Conservation (phyloP, 306 rosid species). For the Comarum palustre region DNA sequence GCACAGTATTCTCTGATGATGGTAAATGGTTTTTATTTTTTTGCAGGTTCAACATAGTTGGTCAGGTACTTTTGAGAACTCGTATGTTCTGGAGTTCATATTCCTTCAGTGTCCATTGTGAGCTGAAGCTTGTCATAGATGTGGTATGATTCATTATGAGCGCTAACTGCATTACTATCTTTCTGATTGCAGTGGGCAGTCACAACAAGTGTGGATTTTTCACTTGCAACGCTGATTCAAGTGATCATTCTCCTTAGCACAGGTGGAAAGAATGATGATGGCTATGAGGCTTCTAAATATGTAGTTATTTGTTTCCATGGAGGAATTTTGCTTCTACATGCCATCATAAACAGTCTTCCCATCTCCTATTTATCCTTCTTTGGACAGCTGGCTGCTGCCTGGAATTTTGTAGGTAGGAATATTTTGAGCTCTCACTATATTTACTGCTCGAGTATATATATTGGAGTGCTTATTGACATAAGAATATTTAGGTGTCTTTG, state of each 20-base stretch:
- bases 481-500: constrained; percentile 63
- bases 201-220: constrained; percentile 85
- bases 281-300: constrained; percentile 74
- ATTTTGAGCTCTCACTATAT: constrained; percentile 7
- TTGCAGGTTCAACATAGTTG: constrained; percentile 97
- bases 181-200: constrained; percentile 90
- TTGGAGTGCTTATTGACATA: constrained; percentile 23
- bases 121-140: constrained; percentile 30
- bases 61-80: constrained; percentile 68
- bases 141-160: constrained; percentile 12
- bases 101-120: constrained; percentile 30
- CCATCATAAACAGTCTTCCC: constrained; percentile 75
- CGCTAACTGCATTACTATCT: constrained; percentile 29
- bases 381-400: constrained; percentile 81
- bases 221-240: constrained; percentile 79
- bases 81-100: constrained; percentile 28
- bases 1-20: constrained; percentile 25
- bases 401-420: constrained; percentile 75
- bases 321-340: constrained; percentile 70
- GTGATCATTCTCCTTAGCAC: constrained; percentile 90
- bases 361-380: constrained; percentile 75
- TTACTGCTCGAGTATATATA: constrained; percentile 13
- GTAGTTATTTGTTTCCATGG: constrained; percentile 65
- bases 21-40: constrained; percentile 28
- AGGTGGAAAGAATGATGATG: constrained; percentile 82